Base-by-base conservation (phyloP, 208 protist genomes). In the Kentomonas sorsogonicus region DNA sequence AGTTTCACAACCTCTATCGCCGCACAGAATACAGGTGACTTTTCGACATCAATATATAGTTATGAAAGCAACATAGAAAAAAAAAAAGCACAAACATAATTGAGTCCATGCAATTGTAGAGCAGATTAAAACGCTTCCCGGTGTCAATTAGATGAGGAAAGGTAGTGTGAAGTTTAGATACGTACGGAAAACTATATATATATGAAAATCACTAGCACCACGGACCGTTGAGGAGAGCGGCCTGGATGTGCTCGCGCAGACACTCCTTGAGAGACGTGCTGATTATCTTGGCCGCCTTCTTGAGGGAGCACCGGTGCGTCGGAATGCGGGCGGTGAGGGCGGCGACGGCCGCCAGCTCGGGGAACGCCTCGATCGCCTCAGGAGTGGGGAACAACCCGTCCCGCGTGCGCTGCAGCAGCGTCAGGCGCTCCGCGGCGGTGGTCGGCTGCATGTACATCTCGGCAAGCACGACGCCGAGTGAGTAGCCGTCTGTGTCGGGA, bases 391-490 rank as follows among this genome's bases (percentile, higher is more conserved):
- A 90, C 15, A 48, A 39, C 0, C 84, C 77, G 5, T 86, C 76
- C 6, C 88, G 81, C 41, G 83, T 72, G 27, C 72, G 59, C 2
- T 60, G 53, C 48, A 95, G 59, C 46, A 78, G 69, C 20, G 60
- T 53, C 22, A 92, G 52, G 3, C 88, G 76, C 69, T 95, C 84
- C 13, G 82, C 51, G 9, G 86, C 74, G 1, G 88, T 95, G 18
- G 58, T 83, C 0, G 85, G 85, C 48, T 76, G 62, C n/a, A 91
- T 18, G 53, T 95, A 95, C 77, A 92, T 80, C 69, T 95, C 84
- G 7, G 80, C 78, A 25, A 92, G 50, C 27, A 95, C 46, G 1
- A 95, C 64, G n/a, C 80, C 88, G 11, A 80, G 26, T 0, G 84
- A 75, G 52, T 82, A 95, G 10, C 64, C 70, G 52, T 95, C 88